These are phyloP conservation scores for Ailanthus altissimus DNA, from an alignment of 345 rosid genomes.

Conservation along the genomic window DNA sequence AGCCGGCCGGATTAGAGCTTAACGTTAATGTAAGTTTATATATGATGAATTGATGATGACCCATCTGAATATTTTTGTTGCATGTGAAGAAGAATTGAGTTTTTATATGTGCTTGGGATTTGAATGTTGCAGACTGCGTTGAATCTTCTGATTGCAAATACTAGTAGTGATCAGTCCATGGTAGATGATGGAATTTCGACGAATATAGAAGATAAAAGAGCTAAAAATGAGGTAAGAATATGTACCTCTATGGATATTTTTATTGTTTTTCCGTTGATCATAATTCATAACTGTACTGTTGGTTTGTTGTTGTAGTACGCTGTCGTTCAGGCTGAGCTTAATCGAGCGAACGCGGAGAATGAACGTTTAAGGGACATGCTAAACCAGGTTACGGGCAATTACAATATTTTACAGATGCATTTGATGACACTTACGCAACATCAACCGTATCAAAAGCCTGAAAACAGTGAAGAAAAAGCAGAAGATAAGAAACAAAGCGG, in stretches of 20 bases:
- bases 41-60: not conserved
- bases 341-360: constrained; percentile 52
- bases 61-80: not conserved
- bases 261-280: not conserved
- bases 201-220: constrained; percentile 48
- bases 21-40: constrained; percentile 44
- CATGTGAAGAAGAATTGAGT: not conserved
- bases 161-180: constrained; percentile 63
- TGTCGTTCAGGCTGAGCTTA: constrained; percentile 51
- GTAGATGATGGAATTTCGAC: constrained; percentile 63
- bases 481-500: constrained; percentile 21
- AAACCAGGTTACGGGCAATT: constrained; percentile 45
- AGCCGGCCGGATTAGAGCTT: constrained; percentile 31
- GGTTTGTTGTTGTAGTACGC: constrained; percentile 36
- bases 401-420: constrained; percentile 50
- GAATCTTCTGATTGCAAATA: constrained; percentile 57
- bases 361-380: constrained; percentile 43
- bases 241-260: not conserved
- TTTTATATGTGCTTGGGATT: not conserved
- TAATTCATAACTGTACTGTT: not conserved
- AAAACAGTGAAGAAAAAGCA: constrained; percentile 12
- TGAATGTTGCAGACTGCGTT: constrained; percentile 50
- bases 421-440: constrained; percentile 36
- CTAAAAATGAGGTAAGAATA: constrained; percentile 47
- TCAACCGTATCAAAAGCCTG: constrained; percentile 19